Base-by-base conservation (phyloP, 805 yeast genomes). In the Nematodospora valgi region DNA sequence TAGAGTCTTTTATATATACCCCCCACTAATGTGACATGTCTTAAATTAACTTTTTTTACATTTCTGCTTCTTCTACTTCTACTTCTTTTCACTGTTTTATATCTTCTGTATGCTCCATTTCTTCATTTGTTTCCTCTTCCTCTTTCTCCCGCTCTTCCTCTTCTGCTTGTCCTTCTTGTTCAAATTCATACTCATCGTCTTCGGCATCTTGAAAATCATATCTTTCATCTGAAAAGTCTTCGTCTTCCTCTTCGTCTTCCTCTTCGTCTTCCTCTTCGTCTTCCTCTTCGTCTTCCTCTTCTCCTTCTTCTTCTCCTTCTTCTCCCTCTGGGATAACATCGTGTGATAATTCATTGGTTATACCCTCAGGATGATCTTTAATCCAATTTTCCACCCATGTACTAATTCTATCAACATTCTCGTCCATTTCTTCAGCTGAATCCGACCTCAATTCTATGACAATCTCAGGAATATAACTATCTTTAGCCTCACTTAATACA, bases 381-480 rank as follows among this genome's bases (percentile, higher is more conserved):
- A 71, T 58, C 98, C 98, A 93, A 47, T 73, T 72, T 27, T 74
- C 72, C 14, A 74, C 66, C 98, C 98, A 93, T 6, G 70, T 71
- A 1, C 59, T 62, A 6, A 93, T 72, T 48, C 98, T 70, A 12
- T 76, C 82, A 7, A 87, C 84, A 48, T 93, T 93, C n/a, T 73
- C 74, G 38, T 86, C 94, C 68, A 89, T 74, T 28, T 87, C 81
- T 35, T 83, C 93, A 11, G 76, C 78, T 14, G 68, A 59, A 54
- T 91, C 80, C 40, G 95, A 84, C 30, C 62, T 65, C 42, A 93
- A 70, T 49, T 84, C 93, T 27, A 93, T 85, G 20, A 93, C 91
- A 19, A 88, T 79, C 44, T 83, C 86, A 28, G 80, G 79, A 21
- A 72, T 83, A 52, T 87, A 93, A 26, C 82, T 73, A 22, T 87